Evolutionary conservation across 106 monocot species (phyloP), one percentile per base, ranked within the genome.

Genomic region (Ottelia alismoides): DNA sequence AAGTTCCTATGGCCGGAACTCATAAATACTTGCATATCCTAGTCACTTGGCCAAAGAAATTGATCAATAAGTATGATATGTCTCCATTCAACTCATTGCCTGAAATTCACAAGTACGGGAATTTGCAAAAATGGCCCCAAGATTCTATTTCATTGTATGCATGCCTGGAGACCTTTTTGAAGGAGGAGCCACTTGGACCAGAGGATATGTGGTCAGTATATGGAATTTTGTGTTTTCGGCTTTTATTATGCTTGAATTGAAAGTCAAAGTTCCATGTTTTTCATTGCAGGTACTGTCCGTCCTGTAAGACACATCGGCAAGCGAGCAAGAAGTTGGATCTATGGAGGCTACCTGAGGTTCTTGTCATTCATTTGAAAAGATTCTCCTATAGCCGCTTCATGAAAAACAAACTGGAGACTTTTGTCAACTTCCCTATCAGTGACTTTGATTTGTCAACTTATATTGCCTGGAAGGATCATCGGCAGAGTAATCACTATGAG

Each of bases 201-300:
- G 87, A 89, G 27, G 89, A 89, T 62, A 89, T 83, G 89, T 89
- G 83, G 83, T 83, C 21, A 72, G 82, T 61, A 48, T n/a, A n/a
- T n/a, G n/a, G n/a, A n/a, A n/a, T n/a, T n/a, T n/a, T n/a, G n/a
- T n/a, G n/a, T n/a, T n/a, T n/a, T n/a, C n/a, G n/a, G n/a, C n/a
- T n/a, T n/a, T n/a, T n/a, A n/a, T n/a, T n/a, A n/a, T n/a, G n/a
- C n/a, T n/a, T n/a, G n/a, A n/a, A n/a, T n/a, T n/a, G n/a, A n/a
- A n/a, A n/a, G n/a, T n/a, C n/a, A n/a, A n/a, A n/a, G n/a, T n/a
- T n/a, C n/a, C n/a, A n/a, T n/a, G 35, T 12, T 35, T n/a, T n/a
- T n/a, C n/a, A n/a, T n/a, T n/a, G n/a, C n/a, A n/a, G n/a, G n/a
- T n/a, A n/a, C n/a, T n/a, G n/a, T n/a, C n/a, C n/a, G n/a, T n/a